Conservation (phyloP, 345 rosid genomes). For the Conringia planisiliqua region DNA sequence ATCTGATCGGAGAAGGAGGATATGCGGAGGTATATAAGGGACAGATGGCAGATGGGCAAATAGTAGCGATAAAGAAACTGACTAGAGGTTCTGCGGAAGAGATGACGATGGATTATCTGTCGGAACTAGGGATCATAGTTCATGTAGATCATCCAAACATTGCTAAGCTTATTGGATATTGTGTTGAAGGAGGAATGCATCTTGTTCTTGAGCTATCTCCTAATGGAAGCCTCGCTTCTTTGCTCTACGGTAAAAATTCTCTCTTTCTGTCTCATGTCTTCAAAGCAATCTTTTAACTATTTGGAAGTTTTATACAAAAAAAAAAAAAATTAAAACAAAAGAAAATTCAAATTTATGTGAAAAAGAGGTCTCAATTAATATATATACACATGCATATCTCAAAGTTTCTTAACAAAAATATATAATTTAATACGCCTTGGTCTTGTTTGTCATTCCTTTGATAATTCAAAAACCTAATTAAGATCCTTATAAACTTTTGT, state of each 20-base stretch:
- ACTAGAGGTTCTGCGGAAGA: conserved; percentile 79
- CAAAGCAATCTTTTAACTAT: background rate
- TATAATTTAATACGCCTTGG: background rate
- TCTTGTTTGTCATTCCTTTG: background rate
- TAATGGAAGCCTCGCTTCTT: conserved; percentile 77
- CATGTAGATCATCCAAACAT: conserved; percentile 95
- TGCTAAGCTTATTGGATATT: conserved; percentile 79
- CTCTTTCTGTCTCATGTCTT: background rate
- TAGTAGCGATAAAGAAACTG: conserved; percentile 71
- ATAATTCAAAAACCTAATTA: background rate
- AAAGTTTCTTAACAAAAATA: background rate
- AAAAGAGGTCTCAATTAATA: background rate
- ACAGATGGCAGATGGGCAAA: conserved; percentile 49
- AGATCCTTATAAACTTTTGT: background rate
- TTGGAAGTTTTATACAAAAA: background rate
- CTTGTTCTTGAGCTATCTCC: conserved; percentile 86
- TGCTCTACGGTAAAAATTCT: conserved; percentile 62
- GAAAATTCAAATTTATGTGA: background rate
- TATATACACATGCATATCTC: background rate
- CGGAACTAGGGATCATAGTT: conserved; percentile 86
- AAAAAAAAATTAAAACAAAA: background rate
- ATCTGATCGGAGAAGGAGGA: conserved; percentile 89
- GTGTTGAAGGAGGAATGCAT: conserved; percentile 96
- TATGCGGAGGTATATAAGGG: conserved; percentile 91
- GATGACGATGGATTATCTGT: conserved; percentile 77